These are phyloP conservation scores for Poa annua DNA, from an alignment of 176 grass and related monocot genomes.

Conservation along the genomic window DNA sequence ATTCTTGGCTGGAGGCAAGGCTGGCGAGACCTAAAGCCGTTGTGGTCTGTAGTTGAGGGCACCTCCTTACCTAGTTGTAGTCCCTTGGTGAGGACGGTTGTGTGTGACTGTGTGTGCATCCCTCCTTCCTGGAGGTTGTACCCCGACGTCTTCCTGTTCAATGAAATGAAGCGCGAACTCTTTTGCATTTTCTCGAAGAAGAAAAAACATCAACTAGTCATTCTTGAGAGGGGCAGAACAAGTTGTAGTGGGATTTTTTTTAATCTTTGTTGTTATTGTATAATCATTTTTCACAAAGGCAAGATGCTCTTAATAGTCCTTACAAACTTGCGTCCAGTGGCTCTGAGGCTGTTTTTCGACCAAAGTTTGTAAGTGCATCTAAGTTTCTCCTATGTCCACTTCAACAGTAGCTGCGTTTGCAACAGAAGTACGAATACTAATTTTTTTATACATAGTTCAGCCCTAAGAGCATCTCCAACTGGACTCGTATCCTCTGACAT, in stretches of 20 bases:
- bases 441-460: neutral
- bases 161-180: too few species aligned
- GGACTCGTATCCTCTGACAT: too few species aligned
- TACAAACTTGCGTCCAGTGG: neutral
- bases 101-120: too few species aligned
- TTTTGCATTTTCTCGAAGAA: too few species aligned
- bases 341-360: neutral
- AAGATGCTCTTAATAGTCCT: neutral
- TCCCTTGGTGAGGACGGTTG: too few species aligned
- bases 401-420: neutral
- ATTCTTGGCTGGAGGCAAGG: too few species aligned
- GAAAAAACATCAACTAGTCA: neutral
- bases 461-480: neutral
- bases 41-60: too few species aligned
- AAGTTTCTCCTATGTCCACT: neutral
- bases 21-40: too few species aligned
- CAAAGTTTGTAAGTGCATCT: neutral
- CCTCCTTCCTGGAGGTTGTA: too few species aligned
- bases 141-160: too few species aligned
- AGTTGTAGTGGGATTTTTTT: too few species aligned
- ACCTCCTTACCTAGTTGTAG: too few species aligned
- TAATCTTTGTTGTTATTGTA: neutral
- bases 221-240: neutral
- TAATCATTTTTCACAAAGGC: neutral
- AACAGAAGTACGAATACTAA: constrained; percentile 15